Base-by-base conservation (phyloP, 2,329 filamentous ascomycete species). In the Arthrobotrys sphaeroides region DNA sequence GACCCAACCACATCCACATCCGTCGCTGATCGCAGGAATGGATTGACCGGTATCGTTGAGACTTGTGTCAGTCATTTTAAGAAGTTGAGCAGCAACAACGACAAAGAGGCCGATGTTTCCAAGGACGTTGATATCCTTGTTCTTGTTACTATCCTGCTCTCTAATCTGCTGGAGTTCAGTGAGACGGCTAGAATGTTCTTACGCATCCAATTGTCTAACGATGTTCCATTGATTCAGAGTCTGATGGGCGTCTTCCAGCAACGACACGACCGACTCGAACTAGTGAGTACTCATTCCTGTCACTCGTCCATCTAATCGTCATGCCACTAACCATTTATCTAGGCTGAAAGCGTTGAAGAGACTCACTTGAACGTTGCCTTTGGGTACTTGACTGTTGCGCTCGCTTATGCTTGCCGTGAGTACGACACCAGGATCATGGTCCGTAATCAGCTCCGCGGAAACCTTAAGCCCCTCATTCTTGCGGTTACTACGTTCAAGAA, bases 351-450 rank as follows among this genome's bases (percentile, higher is more conserved):
- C 0, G 79, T 83, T 31, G 81, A 86, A 78, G 87, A 88, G 78
- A 85, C 87, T 18, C 85, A 86, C 67, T 84, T 84, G 22, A 88
- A 89, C 79, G 88, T 91, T 40, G 86, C 87, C 1, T 85, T 88
- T 76, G 89, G 89, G 12, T 90, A 90, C 79, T 83, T 91, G n/a
- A 86, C 88, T 0, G 85, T 90, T 4, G 84, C 90, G 10, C 83
- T 91, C 4, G 87, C 87, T 53, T 88, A 88, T 51, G 82, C 90
- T 3, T 90, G 87, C 79, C 83, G 88, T 42, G 84, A 88, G 68
- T 60, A 79, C 7, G 80, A 81, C 5, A 83, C 85, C 3, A 83
- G 85, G 49, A 65, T 78, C 12, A 81, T 82, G 40, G 80, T 88
- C 12, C 82, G 82, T 24, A 73, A 78, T 13, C 80, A 81, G 38